Base-by-base conservation (phyloP, 2,329 filamentous ascomycete genomes). In the Aspergillus tubingensis region DNA sequence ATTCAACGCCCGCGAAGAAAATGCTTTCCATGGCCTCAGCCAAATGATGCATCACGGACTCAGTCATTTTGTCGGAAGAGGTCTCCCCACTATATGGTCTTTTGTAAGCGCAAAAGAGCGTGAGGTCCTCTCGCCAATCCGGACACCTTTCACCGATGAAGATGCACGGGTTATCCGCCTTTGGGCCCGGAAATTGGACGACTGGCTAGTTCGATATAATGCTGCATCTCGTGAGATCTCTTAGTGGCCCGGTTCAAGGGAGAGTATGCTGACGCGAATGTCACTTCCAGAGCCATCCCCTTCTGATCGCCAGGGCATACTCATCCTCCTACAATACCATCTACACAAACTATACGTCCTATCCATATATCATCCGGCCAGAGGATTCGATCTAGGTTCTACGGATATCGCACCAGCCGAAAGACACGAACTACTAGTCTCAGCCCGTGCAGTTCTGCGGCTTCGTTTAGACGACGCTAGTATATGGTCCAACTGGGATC, bases 401-500 rank as follows among this genome's bases (percentile, higher is more conserved):
- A 63, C 70, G 19, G 68, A 72, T 17, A 72, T 72, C 6, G 68
- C 62, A 39, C 58, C 66, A 2, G 61, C 59, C 8, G 70, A 72
- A 54, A 64, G 70, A 55, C 67, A 72, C 41, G 70, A 72, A 36
- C 36, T 72, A 13, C 60, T 72, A 8, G 65, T 72, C 8, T 72
- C 70, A n/a, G 70, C 70, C 17, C 67, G 70, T 5, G 64, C 70
- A n/a, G 69, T 72, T 8, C 53, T 72, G 19, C 65, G 68, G 32
- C 53, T 72, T 17, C 62, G 70, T 27, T 63, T 72, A 32, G 68
- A 72, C 54, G 70, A 72, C 60, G 54, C 70, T 19, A 71, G 70
- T 27, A 72, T 72, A 39, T 72, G 70, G 70, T 72, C 70, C 1
- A 72, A 72, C 19, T 72, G 70, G 70, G 70, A 72, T 58, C 54